Evolutionary conservation across 78 protist genomes (phyloP).

Genomic region (Pelomyxa schiedti): DNA sequence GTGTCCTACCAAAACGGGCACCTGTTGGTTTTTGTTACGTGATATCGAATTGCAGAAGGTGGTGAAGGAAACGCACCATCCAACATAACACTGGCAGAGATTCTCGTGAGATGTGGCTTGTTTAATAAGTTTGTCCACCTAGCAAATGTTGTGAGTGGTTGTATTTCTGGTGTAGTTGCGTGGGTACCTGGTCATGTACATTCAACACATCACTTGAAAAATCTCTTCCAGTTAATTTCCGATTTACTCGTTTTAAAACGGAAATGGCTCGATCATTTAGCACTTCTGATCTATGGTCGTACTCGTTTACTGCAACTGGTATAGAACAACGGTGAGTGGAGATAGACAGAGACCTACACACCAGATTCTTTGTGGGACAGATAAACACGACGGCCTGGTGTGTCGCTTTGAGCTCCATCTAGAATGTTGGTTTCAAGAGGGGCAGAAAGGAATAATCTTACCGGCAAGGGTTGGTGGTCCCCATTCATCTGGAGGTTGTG

Average conservation of each 20-base stretch:
- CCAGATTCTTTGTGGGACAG: too few species aligned
- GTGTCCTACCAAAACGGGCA: background rate
- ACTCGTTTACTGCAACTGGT: too few species aligned
- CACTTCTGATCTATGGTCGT: conserved; percentile 30
- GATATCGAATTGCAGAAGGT: too few species aligned
- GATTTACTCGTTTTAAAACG: conserved; percentile 78
- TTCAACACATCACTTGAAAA: conserved; percentile 47
- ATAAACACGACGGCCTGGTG: too few species aligned
- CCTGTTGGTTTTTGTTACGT: background rate
- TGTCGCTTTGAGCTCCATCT: too few species aligned
- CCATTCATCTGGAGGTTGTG: background rate
- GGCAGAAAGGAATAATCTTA: background rate
- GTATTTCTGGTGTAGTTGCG: too few species aligned
- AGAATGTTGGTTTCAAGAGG: background rate
- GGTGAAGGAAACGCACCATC: conserved; percentile 91
- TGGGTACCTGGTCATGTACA: conserved; percentile 81
- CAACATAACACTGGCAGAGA: conserved; percentile 91
- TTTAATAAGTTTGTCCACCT: conserved; percentile 68
- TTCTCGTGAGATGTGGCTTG: conserved; percentile 92
- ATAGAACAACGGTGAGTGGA: too few species aligned
- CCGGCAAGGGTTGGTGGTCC: background rate
- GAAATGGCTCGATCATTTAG: conserved; percentile 58
- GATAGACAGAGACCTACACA: too few species aligned
- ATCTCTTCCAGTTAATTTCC: conserved; percentile 84
- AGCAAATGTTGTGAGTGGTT: too few species aligned